Evolutionary conservation across 495 filamentous ascomycete species (phyloP), one percentile per base, ranked within the genome.

Genomic region (Penicillium goetzii): DNA sequence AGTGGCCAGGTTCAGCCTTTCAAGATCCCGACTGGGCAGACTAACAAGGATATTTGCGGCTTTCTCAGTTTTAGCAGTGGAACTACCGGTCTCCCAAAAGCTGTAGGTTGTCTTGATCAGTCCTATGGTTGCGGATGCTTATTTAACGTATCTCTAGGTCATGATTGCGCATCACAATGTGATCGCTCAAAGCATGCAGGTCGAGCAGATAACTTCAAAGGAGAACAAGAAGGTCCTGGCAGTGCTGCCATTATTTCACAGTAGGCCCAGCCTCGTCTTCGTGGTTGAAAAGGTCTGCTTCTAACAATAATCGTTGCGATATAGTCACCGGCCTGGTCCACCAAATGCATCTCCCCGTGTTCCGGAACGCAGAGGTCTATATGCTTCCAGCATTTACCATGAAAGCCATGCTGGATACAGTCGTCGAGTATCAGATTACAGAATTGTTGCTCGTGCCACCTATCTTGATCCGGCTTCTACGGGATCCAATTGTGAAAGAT

Each of bases 391-490:
- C 71, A 1, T 90, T 89, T 74, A 84, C 78, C 25, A 83, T 89
- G 72, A 71, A 82, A 41, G 56, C 59, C 23, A 84, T 91, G 80
- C 81, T 89, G 17, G 63, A 75, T 23, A 81, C 83, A 0, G 76
- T 86, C 12, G 74, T 74, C 38, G 69, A 83, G 55, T 83, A 85
- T 66, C 66, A 81, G 53, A 78, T 91, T 57, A 72, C 66, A 0
- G 87, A 91, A 60, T 66, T 90, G 51, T 81, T 89, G 43, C 80
- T 89, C 62, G 89, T 90, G 4, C 88, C 89, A 8, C 89, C 89
- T 0, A 88, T 91, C 59, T 75, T 90, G 6, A 89, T 91, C 61
- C 83, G 88, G 11, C 76, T 91, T 47, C 83, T 89, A 15, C 83
- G 85, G 23, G 86, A 90, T 60, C 83, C 85, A 3, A 77, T 83